Conservation (phyloP, 2,329 filamentous ascomycete genomes). For the Pseudocercospora cruenta region DNA sequence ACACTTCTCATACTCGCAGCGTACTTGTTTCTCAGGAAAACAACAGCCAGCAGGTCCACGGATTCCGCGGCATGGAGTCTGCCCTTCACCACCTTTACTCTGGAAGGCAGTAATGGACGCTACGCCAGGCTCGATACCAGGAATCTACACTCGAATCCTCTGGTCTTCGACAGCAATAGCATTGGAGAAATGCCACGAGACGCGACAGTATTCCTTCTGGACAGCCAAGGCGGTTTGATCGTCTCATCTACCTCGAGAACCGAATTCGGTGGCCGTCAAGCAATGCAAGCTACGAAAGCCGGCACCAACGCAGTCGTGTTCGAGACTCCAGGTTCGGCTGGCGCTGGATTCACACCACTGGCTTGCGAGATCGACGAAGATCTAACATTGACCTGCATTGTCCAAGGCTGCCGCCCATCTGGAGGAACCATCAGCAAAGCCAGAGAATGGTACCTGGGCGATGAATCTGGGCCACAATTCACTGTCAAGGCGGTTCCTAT, state of each 20-base stretch:
- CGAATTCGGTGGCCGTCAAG: slow-evolving; percentile 2
- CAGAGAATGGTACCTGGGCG: background rate
- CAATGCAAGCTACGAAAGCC: slow-evolving; percentile 10
- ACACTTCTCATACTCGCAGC: background rate
- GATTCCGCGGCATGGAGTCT: background rate
- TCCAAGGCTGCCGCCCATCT: background rate
- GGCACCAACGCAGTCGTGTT: slow-evolving; percentile 10
- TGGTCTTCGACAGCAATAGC: background rate
- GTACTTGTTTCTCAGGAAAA: background rate
- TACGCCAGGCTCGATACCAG: background rate
- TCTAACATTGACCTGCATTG: background rate
- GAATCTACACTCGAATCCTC: background rate
- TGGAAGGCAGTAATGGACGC: slow-evolving; percentile 3
- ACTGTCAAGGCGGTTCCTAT: background rate
- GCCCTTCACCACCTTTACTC: background rate
- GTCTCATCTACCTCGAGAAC: background rate
- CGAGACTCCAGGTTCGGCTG: background rate
- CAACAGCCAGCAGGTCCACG: background rate
- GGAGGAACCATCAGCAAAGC: slow-evolving; percentile 1
- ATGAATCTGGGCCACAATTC: background rate
- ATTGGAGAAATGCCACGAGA: background rate
- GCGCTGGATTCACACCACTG: background rate
- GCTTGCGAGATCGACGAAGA: background rate
- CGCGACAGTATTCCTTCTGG: background rate
- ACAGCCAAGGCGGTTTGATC: background rate